Conservation (phyloP, 2,329 filamentous ascomycete species). For the Fusarium acutatum region DNA sequence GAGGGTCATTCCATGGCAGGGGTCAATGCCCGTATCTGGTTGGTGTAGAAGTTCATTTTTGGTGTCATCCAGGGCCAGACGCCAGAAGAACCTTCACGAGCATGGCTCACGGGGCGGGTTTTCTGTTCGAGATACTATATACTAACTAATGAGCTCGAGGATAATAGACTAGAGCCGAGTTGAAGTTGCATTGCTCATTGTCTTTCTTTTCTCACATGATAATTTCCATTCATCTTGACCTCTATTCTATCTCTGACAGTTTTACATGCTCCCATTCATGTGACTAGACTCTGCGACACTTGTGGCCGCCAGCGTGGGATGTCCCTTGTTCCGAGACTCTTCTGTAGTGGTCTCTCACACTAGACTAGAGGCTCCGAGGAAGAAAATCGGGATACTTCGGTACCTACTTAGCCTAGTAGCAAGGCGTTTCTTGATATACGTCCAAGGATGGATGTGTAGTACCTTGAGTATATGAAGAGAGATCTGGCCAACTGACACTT, state of each 20-base stretch:
- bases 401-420: not conserved
- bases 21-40: slow-evolving; percentile 11
- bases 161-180: not conserved
- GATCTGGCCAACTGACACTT: not conserved
- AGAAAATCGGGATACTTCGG: not conserved
- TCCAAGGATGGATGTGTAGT: not conserved
- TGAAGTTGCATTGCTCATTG: not conserved
- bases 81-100: slow-evolving; percentile 11
- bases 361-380: not conserved
- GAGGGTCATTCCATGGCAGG: slow-evolving; percentile 7
- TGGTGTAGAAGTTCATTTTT: slow-evolving; percentile 3
- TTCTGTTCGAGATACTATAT: not conserved
- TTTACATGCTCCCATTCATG: not conserved
- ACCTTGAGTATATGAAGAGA: not conserved
- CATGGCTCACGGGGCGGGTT: slow-evolving; percentile 9
- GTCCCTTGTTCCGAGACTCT: slow-evolving; percentile 16
- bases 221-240: not conserved
- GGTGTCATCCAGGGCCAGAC: not conserved
- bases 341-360: not conserved
- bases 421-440: not conserved
- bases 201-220: not conserved
- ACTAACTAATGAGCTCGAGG: not conserved
- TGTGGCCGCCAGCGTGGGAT: slow-evolving; percentile 10
- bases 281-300: not conserved
- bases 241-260: not conserved